Evolutionary conservation across 257 asterid species (phyloP).

Genomic region (Euphrasia confusa): DNA sequence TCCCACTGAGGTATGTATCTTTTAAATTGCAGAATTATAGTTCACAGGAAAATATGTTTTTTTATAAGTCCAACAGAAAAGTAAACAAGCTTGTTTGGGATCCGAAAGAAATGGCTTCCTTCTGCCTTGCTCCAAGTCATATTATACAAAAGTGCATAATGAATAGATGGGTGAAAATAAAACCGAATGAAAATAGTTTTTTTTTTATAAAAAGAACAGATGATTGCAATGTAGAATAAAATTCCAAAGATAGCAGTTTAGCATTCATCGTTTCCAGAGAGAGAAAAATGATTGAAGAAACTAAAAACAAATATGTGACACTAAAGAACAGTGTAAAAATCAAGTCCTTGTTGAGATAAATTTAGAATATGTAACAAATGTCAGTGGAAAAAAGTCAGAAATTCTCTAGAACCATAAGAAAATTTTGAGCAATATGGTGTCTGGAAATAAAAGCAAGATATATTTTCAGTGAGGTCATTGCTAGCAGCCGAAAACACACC

Average conservation of each 20-base stretch:
- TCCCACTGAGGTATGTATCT: background rate
- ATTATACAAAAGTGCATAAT: background rate
- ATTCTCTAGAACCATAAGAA: background rate
- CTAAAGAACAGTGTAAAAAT: background rate
- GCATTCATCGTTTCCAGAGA: background rate
- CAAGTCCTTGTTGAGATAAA: background rate
- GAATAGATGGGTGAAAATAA: background rate
- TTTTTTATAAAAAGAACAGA: background rate
- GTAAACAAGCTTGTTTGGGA: background rate
- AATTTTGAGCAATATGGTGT: background rate
- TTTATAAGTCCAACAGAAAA: background rate
- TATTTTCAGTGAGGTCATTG: background rate
- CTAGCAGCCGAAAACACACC: background rate
- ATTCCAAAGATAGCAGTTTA: background rate
- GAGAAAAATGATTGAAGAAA: background rate
- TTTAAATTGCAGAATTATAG: constrained; percentile 1
- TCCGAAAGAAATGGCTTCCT: background rate
- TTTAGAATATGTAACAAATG: background rate
- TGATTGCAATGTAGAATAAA: background rate
- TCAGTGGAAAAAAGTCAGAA: background rate
- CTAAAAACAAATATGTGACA: background rate
- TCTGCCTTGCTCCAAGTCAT: background rate
- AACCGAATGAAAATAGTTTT: background rate
- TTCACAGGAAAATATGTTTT: background rate
- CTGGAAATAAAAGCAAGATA: constrained; percentile 1